phyloP scores from a whole-genome alignment of 805 yeast species.

The Cyberlindnera euphorbiae region DNA sequence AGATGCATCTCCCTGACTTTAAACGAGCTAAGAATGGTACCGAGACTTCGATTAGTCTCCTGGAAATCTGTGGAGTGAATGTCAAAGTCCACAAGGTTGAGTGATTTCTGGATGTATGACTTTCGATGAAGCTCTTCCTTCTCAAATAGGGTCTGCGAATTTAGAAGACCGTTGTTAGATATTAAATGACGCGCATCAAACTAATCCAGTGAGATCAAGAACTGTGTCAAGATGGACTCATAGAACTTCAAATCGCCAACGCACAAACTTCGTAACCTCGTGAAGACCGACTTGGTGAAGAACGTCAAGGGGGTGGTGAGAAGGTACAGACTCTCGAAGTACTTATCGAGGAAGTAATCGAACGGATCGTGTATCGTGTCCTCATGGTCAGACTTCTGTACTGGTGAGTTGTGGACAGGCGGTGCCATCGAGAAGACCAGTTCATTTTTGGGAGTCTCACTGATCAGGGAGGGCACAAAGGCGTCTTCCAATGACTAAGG shows the following conservation, averaged over 20 bases:
- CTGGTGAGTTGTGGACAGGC: conserved; percentile 19
- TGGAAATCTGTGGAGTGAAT: conserved; percentile 20
- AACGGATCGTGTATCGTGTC: conserved; percentile 21
- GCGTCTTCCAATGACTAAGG: not conserved
- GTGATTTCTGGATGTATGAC: conserved; percentile 24
- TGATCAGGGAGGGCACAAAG: not conserved
- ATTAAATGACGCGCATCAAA: conserved; percentile 39
- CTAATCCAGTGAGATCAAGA: conserved; percentile 32
- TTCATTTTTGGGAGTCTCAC: conserved; percentile 7
- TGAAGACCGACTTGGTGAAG: conserved; percentile 45
- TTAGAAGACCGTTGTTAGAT: conserved; percentile 27
- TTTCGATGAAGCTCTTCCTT: conserved; percentile 27
- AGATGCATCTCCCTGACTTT: conserved; percentile 54
- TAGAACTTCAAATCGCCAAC: conserved; percentile 19
- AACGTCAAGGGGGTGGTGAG: conserved; percentile 33
- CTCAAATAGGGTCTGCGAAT: conserved; percentile 19
- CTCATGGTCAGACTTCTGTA: conserved; percentile 10
- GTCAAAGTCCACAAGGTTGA: conserved; percentile 24
- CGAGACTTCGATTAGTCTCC: conserved; percentile 26
- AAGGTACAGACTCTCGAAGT: conserved; percentile 32
- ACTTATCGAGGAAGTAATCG: conserved; percentile 28
- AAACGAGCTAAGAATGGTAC: conserved; percentile 33
- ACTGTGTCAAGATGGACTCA: conserved; percentile 25
- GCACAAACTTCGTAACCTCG: conserved; percentile 42
- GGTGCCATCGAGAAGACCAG: conserved; percentile 23